Conservation (phyloP, 2,329 filamentous ascomycete species). For the Neobulgaria alba region DNA sequence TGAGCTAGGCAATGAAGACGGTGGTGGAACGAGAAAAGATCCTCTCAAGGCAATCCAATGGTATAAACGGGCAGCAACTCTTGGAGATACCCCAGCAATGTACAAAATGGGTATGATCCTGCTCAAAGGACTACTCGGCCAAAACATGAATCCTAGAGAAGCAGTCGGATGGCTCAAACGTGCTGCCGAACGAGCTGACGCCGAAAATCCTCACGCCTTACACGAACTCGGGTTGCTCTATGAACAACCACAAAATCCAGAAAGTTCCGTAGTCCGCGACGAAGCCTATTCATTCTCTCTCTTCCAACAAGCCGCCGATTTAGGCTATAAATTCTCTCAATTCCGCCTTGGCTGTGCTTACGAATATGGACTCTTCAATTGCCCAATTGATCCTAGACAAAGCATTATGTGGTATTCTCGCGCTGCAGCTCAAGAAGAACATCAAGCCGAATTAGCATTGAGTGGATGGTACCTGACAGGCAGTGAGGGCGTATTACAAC, state of each 20-base stretch:
- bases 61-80: conserved; percentile 86
- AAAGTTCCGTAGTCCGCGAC: conserved; percentile 64
- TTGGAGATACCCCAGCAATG: conserved; percentile 91
- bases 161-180: conserved; percentile 89
- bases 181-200: conserved; percentile 78
- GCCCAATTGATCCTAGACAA: conserved; percentile 70
- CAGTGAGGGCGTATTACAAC: conserved; percentile 74
- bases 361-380: conserved; percentile 81
- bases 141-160: conserved; percentile 72
- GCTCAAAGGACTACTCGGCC: conserved; percentile 87
- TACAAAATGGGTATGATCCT: conserved; percentile 98
- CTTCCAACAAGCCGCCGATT: conserved; percentile 74
- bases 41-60: conserved; percentile 93
- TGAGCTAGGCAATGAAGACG: conserved; percentile 90
- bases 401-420: conserved; percentile 93
- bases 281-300: conserved; percentile 73
- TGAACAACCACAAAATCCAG: conserved; percentile 46
- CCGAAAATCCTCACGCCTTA: conserved; percentile 87
- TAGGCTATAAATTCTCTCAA: conserved; percentile 94
- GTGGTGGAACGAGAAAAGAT: conserved; percentile 85
- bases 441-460: conserved; percentile 78
- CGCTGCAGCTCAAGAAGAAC: conserved; percentile 86
- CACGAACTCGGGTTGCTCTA: conserved; percentile 73
- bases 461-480: conserved; percentile 95
- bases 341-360: conserved; percentile 81